Evolutionary conservation across 2,329 filamentous ascomycete genomes (phyloP), one percentile per base, ranked within the genome.

Genomic region (Ascochyta koolunga): DNA sequence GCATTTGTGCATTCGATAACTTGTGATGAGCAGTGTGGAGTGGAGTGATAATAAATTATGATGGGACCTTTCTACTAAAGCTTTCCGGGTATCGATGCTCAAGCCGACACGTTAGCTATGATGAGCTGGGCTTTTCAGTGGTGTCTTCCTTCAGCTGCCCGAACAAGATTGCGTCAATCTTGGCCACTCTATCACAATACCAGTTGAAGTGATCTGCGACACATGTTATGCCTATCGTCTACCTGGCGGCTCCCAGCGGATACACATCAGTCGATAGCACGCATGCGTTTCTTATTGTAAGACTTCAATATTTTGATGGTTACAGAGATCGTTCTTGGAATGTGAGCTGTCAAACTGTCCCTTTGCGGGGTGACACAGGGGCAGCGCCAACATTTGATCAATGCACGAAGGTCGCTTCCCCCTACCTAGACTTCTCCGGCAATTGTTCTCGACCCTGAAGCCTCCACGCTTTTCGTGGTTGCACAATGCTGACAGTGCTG

Each of bases 381-480:
- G 21, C 31, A 33, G 27, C 25, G 45, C 27, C n/a, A 40, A 29
- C 10, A 18, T 27, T 7, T 27, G 41, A 22, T 27, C 21, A 38
- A 39, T 48, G 39, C 37, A 19, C 39, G 19, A 21, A 33, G 25
- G 39, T 54, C 39, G 51, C 45, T 50, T 45, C 39, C 45, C 33
- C 51, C 40, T 39, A 44, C 39, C 35, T 43, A 18, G 40, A 32
- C 11, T 4, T 37, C 29, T 49, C 25, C 40, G 31, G 38, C 27
- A n/a, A 22, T 32, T 35, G 29, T 43, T 45, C 45, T 45, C 38
- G 40, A 48, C 44, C 15, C 21, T 29, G 22, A 46, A 41, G 24
- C 51, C 51, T 45, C 45, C 46, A 22, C 46, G 32, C n/a, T 19
- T 41, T 5, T 25, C 18, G 35, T 38, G 35, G 40, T 46, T n/a